phyloP scores from a whole-genome alignment of 441 rosid genomes.

The Populus tomentosa region DNA sequence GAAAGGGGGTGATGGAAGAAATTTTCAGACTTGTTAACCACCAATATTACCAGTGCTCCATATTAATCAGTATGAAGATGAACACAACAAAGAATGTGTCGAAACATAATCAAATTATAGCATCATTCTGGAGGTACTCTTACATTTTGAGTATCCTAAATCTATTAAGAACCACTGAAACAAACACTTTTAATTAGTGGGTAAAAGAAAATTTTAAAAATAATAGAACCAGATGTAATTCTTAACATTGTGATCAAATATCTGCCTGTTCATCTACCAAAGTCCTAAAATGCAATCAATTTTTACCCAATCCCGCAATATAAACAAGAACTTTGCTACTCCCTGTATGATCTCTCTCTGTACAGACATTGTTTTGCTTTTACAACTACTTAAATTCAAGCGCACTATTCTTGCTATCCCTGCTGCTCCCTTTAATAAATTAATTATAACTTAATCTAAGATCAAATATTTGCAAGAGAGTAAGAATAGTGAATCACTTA shows the following conservation, averaged over 20 bases:
- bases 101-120: neutral
- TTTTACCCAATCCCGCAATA: neutral
- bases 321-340: neutral
- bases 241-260: neutral
- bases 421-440: neutral
- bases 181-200: neutral
- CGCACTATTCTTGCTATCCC: neutral
- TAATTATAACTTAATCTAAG: neutral
- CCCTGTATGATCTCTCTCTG: neutral
- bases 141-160: neutral
- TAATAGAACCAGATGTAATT: neutral
- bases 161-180: neutral
- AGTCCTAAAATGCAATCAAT: conserved; percentile 1
- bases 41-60: neutral
- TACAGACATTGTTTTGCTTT: neutral
- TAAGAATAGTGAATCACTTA: neutral
- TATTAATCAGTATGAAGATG: neutral
- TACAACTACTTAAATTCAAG: neutral
- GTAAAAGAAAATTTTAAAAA: neutral
- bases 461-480: neutral
- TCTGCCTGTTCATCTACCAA: conserved; percentile 9
- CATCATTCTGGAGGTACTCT: neutral
- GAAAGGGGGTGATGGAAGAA: neutral
- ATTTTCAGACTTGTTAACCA: neutral
- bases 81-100: neutral